These are phyloP conservation scores for Pulveroboletus sp. DNA, from an alignment of 768 basidiomycete genomes.

Conservation along the genomic window DNA sequence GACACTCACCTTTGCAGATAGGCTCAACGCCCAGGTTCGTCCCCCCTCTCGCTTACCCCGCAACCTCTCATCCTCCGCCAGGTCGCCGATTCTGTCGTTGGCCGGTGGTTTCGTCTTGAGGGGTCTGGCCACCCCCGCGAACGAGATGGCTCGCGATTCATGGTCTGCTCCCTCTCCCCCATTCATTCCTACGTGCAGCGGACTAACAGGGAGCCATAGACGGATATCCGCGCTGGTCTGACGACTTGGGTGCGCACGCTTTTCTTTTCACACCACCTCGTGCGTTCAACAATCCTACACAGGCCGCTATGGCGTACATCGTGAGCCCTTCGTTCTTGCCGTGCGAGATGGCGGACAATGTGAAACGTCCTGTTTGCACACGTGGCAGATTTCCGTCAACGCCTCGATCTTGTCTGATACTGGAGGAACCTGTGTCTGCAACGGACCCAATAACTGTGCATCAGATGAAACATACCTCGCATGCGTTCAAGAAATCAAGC, in stretches of 20 bases:
- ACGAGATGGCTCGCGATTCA: slow-evolving; percentile 60
- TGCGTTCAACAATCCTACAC: slow-evolving; percentile 3
- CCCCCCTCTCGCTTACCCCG: background rate
- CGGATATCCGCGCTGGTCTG: slow-evolving; percentile 72
- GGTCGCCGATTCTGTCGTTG: slow-evolving; percentile 41
- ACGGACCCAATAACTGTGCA: slow-evolving; percentile 50
- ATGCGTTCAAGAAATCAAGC: slow-evolving; percentile 58
- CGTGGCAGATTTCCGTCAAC: slow-evolving; percentile 72
- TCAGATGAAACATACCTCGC: slow-evolving; percentile 48
- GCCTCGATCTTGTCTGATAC: slow-evolving; percentile 71
- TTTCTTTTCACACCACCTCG: background rate
- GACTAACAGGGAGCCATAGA: slow-evolving; percentile 37
- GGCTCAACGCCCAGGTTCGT: slow-evolving; percentile 38
- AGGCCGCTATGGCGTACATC: slow-evolving; percentile 85
- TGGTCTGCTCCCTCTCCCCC: slow-evolving; percentile 33
- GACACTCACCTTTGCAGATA: slow-evolving; percentile 37
- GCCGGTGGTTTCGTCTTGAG: slow-evolving; percentile 70
- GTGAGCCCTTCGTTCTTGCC: slow-evolving; percentile 34
- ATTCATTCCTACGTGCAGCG: background rate
- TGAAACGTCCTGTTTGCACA: background rate
- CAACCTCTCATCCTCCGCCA: slow-evolving; percentile 11
- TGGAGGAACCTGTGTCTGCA: slow-evolving; percentile 80
- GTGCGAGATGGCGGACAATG: too few relatives aligned
- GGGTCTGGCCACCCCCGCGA: slow-evolving; percentile 63
- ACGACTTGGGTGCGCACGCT: slow-evolving; percentile 69